Percentiles rank a stretch among this genome's conserved stretches.
Conservation (phyloP, 495 filamentous ascomycete species). For the Aspergillus conjunctus region DNA sequence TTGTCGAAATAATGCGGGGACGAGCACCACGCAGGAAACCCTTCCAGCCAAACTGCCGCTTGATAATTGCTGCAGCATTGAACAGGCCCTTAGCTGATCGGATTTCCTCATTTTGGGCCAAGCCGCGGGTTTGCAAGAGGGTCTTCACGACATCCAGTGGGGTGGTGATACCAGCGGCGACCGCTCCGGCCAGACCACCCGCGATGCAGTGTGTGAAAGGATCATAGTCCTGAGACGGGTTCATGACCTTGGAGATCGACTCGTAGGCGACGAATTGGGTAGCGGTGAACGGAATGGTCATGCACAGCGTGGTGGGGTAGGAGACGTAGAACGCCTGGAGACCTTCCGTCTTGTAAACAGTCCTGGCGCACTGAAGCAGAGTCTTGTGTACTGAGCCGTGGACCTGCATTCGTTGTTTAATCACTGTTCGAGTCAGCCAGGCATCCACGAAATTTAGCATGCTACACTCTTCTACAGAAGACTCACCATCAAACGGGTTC, state of each 20-base stretch:
- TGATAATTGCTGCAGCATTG: constrained; percentile 80
- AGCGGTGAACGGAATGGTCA: constrained; percentile 98
- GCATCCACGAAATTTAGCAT: not conserved
- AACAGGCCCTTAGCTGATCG: constrained; percentile 81
- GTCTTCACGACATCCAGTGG: constrained; percentile 98
- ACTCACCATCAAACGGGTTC: constrained; percentile 97
- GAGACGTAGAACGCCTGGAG: constrained; percentile 95
- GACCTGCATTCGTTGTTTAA: constrained; percentile 99
- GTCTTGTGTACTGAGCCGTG: constrained; percentile 89
- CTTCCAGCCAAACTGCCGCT: constrained; percentile 75
- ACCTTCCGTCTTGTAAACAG: constrained; percentile 86
- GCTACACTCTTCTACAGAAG: not conserved
- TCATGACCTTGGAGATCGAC: constrained; percentile 90
- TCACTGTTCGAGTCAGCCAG: constrained; percentile 60
- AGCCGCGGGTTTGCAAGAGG: constrained; percentile 88
- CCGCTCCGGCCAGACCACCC: constrained; percentile 87
- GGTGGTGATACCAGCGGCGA: constrained; percentile 91
- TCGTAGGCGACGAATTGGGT: constrained; percentile 97
- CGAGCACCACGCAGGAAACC: constrained; percentile 93
- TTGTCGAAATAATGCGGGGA: constrained; percentile 90
- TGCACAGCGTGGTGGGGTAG: constrained; percentile 95
- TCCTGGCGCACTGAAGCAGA: constrained; percentile 78
- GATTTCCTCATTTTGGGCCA: constrained; percentile 76
- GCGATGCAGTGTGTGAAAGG: constrained; percentile 89
- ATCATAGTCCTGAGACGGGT: constrained; percentile 81